phyloP scores from a whole-genome alignment of 805 yeast species.

The Crinitomyces ghanaensis region DNA sequence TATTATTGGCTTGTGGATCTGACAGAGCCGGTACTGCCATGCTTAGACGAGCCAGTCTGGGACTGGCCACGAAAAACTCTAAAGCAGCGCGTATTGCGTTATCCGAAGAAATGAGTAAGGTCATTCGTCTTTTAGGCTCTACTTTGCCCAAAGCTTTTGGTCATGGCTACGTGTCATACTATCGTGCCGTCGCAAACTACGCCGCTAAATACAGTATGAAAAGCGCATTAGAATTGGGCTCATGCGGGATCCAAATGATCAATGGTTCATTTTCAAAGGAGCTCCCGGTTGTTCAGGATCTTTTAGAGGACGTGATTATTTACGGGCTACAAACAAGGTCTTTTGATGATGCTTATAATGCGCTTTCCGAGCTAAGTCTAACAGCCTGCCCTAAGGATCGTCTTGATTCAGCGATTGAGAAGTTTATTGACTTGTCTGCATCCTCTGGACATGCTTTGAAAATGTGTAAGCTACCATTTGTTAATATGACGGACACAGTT shows the following conservation, averaged over 20 bases:
- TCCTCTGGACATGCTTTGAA: constrained; percentile 29
- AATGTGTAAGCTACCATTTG: constrained; percentile 34
- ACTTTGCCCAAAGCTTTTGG: constrained; percentile 2
- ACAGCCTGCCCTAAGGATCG: constrained; percentile 4
- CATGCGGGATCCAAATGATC: no score
- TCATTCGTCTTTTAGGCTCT: no score
- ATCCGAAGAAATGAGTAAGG: no score
- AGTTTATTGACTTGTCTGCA: constrained; percentile 17
- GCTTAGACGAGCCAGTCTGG: constrained; percentile 22
- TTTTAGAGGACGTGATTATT: no score
- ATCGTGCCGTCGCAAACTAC: constrained; percentile 4
- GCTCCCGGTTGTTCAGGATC: constrained; percentile 21
- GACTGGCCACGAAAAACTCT: constrained; percentile 23
- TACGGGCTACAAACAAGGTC: no score
- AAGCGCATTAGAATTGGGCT: constrained; percentile 32
- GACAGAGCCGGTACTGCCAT: constrained; percentile 24
- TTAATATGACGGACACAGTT: constrained; percentile 32
- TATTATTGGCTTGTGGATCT: constrained; percentile 17
- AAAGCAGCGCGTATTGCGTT: no score
- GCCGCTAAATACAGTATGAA: no score
- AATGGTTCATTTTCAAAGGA: constrained; percentile 16
- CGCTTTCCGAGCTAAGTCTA: constrained; percentile 20
- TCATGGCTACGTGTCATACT: constrained; percentile 7
- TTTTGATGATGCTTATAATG: constrained; percentile 26
- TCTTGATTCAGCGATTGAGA: constrained; percentile 7